These are phyloP conservation scores for Penicillium sp. DNA, from an alignment of 2,329 filamentous ascomycete species.

Conservation along the genomic window DNA sequence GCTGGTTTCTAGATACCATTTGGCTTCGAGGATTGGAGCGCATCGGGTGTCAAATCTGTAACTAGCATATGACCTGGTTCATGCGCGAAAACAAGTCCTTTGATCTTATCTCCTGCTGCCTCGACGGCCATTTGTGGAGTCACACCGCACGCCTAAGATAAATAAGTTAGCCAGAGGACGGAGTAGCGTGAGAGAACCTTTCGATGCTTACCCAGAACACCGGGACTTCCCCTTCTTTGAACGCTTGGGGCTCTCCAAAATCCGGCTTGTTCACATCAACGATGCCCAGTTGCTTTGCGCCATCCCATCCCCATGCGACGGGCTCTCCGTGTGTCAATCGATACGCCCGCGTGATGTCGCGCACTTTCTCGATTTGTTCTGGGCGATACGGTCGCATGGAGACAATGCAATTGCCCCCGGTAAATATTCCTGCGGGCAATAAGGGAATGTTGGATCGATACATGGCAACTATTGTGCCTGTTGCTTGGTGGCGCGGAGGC, in stretches of 20 bases:
- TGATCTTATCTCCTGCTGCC: constrained; percentile 48
- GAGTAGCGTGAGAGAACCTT: constrained; percentile 21
- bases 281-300: constrained; percentile 56
- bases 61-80: constrained; percentile 65
- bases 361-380: constrained; percentile 54
- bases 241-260: constrained; percentile 57
- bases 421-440: constrained; percentile 61
- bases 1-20: not conserved
- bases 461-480: constrained; percentile 60
- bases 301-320: constrained; percentile 66
- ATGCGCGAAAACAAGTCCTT: constrained; percentile 63
- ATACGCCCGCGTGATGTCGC: constrained; percentile 59
- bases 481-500: constrained; percentile 52
- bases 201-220: constrained; percentile 32
- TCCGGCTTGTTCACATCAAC: constrained; percentile 54
- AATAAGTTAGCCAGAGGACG: constrained; percentile 49
- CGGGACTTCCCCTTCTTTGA: constrained; percentile 40
- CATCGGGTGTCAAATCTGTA: constrained; percentile 53
- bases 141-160: constrained; percentile 68
- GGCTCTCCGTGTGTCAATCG: constrained; percentile 64
- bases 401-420: constrained; percentile 57
- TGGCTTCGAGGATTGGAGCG: constrained; percentile 29
- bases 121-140: constrained; percentile 67
- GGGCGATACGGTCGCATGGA: constrained; percentile 63
- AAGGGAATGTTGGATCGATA: constrained; percentile 61